Percentiles rank a stretch among this genome's conserved stretches.
These are phyloP conservation scores for Stephania yunnanensis DNA, from an alignment of 164 flowering plant genomes.

Conservation along the genomic window DNA sequence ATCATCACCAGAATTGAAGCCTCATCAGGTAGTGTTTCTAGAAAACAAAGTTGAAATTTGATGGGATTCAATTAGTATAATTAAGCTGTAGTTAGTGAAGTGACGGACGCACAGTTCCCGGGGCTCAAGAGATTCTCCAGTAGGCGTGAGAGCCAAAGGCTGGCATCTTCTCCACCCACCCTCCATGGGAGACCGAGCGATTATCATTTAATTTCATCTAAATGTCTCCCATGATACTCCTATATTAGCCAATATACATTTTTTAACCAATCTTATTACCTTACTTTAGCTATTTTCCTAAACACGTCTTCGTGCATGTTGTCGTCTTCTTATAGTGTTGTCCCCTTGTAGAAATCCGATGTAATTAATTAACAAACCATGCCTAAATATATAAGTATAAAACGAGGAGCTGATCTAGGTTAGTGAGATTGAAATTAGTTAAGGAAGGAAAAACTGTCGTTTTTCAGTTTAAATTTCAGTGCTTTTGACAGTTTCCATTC, in stretches of 20 bases:
- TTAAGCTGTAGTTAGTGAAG: too few relatives aligned
- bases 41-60: conserved; percentile 1
- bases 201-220: not conserved
- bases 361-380: not conserved
- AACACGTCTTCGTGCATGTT: conserved; percentile 20
- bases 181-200: conserved; percentile 7
- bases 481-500: conserved; percentile 38
- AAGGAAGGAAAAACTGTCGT: conserved; percentile 19
- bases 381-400: not conserved
- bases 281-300: not conserved
- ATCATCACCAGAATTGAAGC: too few relatives aligned
- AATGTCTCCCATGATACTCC: not conserved
- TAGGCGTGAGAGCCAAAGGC: conserved; percentile 56
- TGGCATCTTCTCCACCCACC: conserved; percentile 25
- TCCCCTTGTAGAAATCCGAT: conserved; percentile 7
- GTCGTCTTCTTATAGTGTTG: conserved; percentile 27
- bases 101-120: conserved; percentile 18
- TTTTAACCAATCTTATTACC: not conserved
- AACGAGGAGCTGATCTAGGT: not conserved
- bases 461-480: conserved; percentile 25
- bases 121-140: conserved; percentile 26
- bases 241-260: not conserved
- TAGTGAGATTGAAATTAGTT: not conserved
- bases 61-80: too few relatives aligned
- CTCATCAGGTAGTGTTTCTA: too few relatives aligned